Percentiles rank a stretch among this genome's conserved stretches.
phyloP scores from a whole-genome alignment of 1,139 yeast species.

The Meyerozyma elateridarum region DNA sequence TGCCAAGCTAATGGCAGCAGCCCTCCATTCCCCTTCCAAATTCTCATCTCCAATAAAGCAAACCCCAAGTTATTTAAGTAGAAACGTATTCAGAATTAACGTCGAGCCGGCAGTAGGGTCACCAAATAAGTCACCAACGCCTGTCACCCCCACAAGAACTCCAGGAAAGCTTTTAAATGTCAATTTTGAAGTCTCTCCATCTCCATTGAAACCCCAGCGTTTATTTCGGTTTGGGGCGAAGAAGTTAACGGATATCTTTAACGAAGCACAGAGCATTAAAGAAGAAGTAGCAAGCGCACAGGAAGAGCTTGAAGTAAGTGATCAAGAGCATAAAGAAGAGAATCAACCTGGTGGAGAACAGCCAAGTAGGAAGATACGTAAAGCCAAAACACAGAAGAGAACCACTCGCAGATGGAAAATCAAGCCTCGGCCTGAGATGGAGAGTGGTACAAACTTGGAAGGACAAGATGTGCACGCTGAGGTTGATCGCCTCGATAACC shows the following conservation, averaged over 20 bases:
- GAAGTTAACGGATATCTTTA: conserved; percentile 27
- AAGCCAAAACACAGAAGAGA: conserved; percentile 52
- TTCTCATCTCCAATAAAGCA: conserved; percentile 11
- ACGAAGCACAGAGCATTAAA: conserved; percentile 23
- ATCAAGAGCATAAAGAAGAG: conserved; percentile 13
- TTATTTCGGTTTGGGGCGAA: conserved; percentile 26
- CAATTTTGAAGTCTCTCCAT: conserved; percentile 39
- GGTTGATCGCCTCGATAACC: conserved; percentile 27
- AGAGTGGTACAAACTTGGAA: conserved; percentile 23
- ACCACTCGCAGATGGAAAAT: conserved; percentile 59
- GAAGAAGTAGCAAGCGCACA: conserved; percentile 12
- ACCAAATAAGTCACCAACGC: conserved; percentile 6
- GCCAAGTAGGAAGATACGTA: conserved; percentile 22
- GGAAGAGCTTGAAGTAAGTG: conserved; percentile 12
- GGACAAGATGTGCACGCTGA: conserved; percentile 39
- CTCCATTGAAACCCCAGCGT: conserved; percentile 40
- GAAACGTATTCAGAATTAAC: conserved; percentile 10
- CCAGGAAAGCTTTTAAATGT: conserved; percentile 8
- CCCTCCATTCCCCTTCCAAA: conserved; percentile 9
- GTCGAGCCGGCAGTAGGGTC: conserved; percentile 4
- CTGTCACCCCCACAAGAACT: conserved; percentile 8
- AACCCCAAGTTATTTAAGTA: conserved; percentile 34
- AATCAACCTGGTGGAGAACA: conserved; percentile 6
- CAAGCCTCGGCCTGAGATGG: conserved; percentile 34
- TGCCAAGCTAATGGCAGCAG: conserved; percentile 12